These are phyloP conservation scores for Myriangium duriaei DNA, from an alignment of 2,329 filamentous ascomycete genomes.

Conservation along the genomic window DNA sequence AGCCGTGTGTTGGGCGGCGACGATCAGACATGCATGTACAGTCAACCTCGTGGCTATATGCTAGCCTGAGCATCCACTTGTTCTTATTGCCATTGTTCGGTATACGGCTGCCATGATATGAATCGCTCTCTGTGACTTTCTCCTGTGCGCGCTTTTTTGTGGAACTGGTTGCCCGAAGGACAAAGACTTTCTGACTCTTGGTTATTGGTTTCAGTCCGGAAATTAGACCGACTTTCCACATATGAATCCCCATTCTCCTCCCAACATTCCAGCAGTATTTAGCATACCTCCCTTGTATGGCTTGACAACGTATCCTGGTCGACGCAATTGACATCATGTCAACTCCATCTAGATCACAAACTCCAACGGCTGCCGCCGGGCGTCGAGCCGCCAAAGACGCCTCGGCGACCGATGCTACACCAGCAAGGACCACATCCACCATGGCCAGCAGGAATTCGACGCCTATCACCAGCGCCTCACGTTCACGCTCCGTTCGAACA, in stretches of 20 bases:
- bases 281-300: not conserved
- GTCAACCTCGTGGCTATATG: not conserved
- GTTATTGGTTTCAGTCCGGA: not conserved
- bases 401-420: constrained; percentile 8
- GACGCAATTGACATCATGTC: constrained; percentile 10
- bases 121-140: not conserved
- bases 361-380: constrained; percentile 9
- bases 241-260: constrained; percentile 1
- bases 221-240: not conserved
- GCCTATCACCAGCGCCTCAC: constrained; percentile 9
- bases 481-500: constrained; percentile 49
- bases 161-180: not conserved
- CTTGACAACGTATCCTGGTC: not conserved
- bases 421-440: constrained; percentile 6
- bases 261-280: not conserved
- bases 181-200: not conserved
- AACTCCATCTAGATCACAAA: constrained; percentile 11
- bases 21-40: not conserved
- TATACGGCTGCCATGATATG: too few species aligned
- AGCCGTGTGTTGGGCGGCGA: not conserved
- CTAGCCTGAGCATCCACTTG: not conserved
- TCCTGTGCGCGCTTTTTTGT: too few species aligned
- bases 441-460: constrained; percentile 4
- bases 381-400: constrained; percentile 11
- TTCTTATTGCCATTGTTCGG: too few species aligned